phyloP scores from a whole-genome alignment of 1,284 basidiomycete genomes.

The Marasmius sp. region DNA sequence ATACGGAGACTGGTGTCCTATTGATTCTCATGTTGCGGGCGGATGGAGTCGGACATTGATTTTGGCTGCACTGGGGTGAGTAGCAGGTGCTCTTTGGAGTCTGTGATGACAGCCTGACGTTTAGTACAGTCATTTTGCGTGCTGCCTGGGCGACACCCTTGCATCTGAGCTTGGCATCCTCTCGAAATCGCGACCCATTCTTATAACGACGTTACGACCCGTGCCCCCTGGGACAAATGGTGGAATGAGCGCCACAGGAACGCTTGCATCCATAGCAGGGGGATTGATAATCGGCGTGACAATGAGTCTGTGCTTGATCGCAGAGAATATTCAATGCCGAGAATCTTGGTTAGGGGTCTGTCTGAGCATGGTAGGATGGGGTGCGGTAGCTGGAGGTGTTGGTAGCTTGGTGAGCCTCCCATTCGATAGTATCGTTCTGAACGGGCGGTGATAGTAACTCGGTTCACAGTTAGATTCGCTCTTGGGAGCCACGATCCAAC shows the following conservation, averaged over 20 bases:
- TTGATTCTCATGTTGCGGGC: conserved; percentile 35
- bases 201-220: conserved; percentile 70
- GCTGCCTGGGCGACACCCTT: conserved; percentile 82
- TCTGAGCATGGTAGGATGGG: conserved; percentile 54
- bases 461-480: conserved; percentile 72
- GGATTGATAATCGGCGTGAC: conserved; percentile 72
- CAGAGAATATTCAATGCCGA: conserved; percentile 60
- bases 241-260: conserved; percentile 77
- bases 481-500: conserved; percentile 86
- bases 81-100: conserved; percentile 10
- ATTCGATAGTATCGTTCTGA: not conserved
- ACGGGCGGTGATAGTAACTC: not conserved
- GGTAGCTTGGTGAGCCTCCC: conserved; percentile 68
- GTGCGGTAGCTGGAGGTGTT: conserved; percentile 63
- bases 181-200: conserved; percentile 62
- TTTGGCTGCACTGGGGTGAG: conserved; percentile 70
- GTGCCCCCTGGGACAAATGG: conserved; percentile 95
- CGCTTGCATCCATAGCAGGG: conserved; percentile 71
- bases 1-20: conserved; percentile 53
- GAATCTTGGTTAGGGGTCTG: conserved; percentile 35
- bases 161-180: conserved; percentile 85
- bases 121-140: conserved; percentile 67
- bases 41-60: conserved; percentile 62
- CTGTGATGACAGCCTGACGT: not conserved
- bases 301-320: conserved; percentile 55